phyloP scores from a whole-genome alignment of 108 stramenopile species.

The Cyclotella choctawhatcheeana region DNA sequence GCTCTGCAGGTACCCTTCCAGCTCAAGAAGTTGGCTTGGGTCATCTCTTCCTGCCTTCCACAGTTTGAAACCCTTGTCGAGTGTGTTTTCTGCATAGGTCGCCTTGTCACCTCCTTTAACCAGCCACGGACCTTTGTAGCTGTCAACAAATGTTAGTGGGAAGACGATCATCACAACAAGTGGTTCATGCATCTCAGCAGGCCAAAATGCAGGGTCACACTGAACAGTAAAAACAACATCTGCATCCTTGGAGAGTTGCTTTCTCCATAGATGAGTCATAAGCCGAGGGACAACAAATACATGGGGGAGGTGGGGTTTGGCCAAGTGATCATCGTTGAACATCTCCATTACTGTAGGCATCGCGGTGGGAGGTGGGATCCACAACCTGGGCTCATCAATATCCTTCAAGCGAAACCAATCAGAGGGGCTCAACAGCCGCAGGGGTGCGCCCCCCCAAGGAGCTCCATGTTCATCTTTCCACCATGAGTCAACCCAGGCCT shows the following conservation, averaged over 20 bases:
- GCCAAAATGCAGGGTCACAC: conserved; percentile 9
- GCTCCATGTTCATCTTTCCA: neutral
- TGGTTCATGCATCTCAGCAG: conserved; percentile 15
- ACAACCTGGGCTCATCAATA: conserved; percentile 12
- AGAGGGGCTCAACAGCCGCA: neutral
- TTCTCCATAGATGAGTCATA: conserved; percentile 34
- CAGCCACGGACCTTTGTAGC: conserved; percentile 37
- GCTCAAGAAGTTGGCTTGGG: conserved; percentile 50
- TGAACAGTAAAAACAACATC: conserved; percentile 25
- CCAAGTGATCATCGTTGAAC: conserved; percentile 6
- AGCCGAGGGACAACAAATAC: conserved; percentile 30
- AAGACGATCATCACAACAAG: conserved; percentile 29
- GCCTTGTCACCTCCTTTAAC: too few relatives aligned
- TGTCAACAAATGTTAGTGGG: conserved; percentile 33
- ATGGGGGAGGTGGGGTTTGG: conserved; percentile 29
- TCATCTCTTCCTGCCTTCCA: conserved; percentile 19
- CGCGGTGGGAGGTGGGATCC: conserved; percentile 19
- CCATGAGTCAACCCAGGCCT: conserved; percentile 12
- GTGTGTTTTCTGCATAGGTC: neutral
- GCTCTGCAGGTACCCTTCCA: conserved; percentile 36
- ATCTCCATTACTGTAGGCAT: conserved; percentile 12
- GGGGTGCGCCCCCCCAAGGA: neutral
- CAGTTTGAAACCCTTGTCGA: conserved; percentile 26
- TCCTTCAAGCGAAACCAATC: conserved; percentile 22
- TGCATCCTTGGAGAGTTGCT: conserved; percentile 20